Percentiles rank a stretch among this genome's conserved stretches.
Conservation (phyloP, 768 basidiomycete species). For the Pleurotus giganteus region DNA sequence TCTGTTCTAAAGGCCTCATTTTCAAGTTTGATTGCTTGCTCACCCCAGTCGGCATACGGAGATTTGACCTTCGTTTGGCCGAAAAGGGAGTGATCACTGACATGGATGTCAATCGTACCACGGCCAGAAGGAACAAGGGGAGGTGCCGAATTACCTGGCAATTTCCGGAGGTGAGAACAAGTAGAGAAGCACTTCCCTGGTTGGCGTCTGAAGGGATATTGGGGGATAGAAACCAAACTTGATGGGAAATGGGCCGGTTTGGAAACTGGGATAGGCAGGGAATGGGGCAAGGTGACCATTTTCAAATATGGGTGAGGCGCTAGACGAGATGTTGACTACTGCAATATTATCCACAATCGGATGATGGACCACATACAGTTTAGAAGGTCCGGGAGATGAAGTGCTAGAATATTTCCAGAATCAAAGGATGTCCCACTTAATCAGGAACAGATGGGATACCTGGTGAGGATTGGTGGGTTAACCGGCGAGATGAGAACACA, state of each 20-base stretch:
- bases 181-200: slow-evolving; percentile 66
- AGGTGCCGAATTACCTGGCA: slow-evolving; percentile 31
- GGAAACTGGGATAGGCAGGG: slow-evolving; percentile 20
- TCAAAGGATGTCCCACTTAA: slow-evolving; percentile 18
- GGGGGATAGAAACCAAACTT: slow-evolving; percentile 50
- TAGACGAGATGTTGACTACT: slow-evolving; percentile 18
- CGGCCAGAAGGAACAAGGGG: slow-evolving; percentile 18
- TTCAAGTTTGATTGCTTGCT: slow-evolving; percentile 67
- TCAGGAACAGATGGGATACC: slow-evolving; percentile 12
- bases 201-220: slow-evolving; percentile 57
- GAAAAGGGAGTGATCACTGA: slow-evolving; percentile 39
- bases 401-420: slow-evolving; percentile 20
- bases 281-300: slow-evolving; percentile 22
- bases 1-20: slow-evolving; percentile 76
- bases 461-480: slow-evolving; percentile 22
- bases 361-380: slow-evolving; percentile 31
- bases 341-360: neutral
- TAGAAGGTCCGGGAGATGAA: slow-evolving; percentile 36
- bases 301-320: slow-evolving; percentile 28
- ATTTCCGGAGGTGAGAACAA: slow-evolving; percentile 74
- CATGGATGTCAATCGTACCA: slow-evolving; percentile 14
- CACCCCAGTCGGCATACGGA: slow-evolving; percentile 71
- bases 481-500: slow-evolving; percentile 1
- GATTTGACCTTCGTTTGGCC: slow-evolving; percentile 35
- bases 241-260: slow-evolving; percentile 38